phyloP scores from a whole-genome alignment of 2,329 filamentous ascomycete species.

The Fusarium chuoi region DNA sequence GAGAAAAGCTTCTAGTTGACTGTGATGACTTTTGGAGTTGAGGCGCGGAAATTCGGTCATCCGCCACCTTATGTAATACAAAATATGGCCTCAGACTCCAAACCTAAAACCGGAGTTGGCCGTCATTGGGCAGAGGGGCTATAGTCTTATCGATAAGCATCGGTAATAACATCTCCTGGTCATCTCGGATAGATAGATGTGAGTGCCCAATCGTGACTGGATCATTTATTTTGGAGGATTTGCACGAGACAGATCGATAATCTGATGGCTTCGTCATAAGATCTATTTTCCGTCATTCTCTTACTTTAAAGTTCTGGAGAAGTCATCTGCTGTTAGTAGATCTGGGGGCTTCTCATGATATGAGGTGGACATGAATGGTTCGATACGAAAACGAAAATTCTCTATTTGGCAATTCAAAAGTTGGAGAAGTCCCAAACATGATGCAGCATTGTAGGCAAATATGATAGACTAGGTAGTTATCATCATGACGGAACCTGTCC shows the following conservation, averaged over 20 bases:
- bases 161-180: neutral
- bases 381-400: constrained; percentile 7
- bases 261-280: neutral
- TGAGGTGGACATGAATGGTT: neutral
- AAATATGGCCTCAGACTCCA: constrained; percentile 13
- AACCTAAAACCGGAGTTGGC: constrained; percentile 19
- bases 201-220: neutral
- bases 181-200: neutral
- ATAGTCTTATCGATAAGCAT: constrained; percentile 44
- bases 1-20: constrained; percentile 22
- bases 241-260: neutral
- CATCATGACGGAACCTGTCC: neutral
- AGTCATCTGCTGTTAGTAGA: neutral
- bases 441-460: neutral
- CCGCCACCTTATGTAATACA: constrained; percentile 43
- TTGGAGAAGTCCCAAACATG: neutral
- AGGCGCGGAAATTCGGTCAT: constrained; percentile 42
- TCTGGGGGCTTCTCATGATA: neutral
- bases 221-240: neutral
- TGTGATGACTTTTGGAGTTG: constrained; percentile 41
- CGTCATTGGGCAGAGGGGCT: constrained; percentile 23
- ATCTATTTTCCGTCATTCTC: neutral
- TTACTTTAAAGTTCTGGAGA: neutral
- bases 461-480: neutral
- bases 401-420: neutral